Percentiles rank a stretch among this genome's conserved stretches.
phyloP scores from a whole-genome alignment of 2,329 filamentous ascomycete genomes.

The Stenocarpella maydis region DNA sequence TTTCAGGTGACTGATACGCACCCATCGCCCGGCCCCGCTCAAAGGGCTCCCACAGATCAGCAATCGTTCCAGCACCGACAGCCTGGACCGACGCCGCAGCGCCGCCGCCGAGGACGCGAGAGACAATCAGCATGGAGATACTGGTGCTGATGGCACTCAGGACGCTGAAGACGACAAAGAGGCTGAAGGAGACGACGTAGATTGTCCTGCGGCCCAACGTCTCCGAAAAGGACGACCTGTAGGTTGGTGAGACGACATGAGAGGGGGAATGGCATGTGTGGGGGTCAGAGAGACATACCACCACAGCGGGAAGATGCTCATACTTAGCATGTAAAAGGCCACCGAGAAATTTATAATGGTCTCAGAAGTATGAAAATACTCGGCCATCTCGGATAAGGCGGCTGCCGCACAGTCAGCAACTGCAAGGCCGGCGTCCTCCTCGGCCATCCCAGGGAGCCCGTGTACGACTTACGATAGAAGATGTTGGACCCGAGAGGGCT shows the following conservation, averaged over 20 bases:
- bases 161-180: constrained; percentile 77
- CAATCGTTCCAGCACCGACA: constrained; percentile 83
- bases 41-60: constrained; percentile 78
- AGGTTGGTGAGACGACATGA: not conserved
- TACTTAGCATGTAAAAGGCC: constrained; percentile 81
- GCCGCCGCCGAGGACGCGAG: constrained; percentile 77
- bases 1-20: constrained; percentile 34
- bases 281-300: constrained; percentile 55
- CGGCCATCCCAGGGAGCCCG: not conserved
- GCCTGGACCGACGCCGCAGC: constrained; percentile 83
- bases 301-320: constrained; percentile 88
- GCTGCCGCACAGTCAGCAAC: constrained; percentile 55
- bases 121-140: constrained; percentile 79
- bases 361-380: constrained; percentile 66
- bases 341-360: constrained; percentile 79
- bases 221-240: constrained; percentile 76
- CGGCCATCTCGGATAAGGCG: constrained; percentile 69
- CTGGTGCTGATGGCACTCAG: constrained; percentile 73
- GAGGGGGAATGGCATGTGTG: not conserved
- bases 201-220: constrained; percentile 77
- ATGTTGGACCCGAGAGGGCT: constrained; percentile 87
- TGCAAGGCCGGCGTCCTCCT: not conserved
- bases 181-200: constrained; percentile 76
- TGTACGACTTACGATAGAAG: constrained; percentile 72
- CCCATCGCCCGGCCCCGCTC: constrained; percentile 84